phyloP scores from a whole-genome alignment of 352 stramenopile genomes.

The Sclerospora graminicola region DNA sequence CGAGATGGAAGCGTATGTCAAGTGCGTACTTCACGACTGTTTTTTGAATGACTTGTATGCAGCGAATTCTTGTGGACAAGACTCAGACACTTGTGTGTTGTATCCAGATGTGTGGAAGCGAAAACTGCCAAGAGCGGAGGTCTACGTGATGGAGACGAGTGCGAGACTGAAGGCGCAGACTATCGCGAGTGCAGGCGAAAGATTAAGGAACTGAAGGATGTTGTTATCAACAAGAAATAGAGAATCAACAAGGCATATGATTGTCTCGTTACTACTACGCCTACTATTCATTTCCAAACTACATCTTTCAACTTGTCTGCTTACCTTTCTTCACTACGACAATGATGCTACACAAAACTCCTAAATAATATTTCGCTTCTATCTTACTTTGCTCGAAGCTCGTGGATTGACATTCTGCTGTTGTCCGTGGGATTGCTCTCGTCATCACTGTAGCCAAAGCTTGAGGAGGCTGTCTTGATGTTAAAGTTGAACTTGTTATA shows the following conservation, averaged over 20 bases:
- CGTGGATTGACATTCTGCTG: conserved; percentile 12
- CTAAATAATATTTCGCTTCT: neutral
- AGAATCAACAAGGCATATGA: neutral
- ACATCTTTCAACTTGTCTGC: conserved; percentile 2
- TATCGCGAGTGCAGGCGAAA: conserved; percentile 56
- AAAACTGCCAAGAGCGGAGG: conserved; percentile 46
- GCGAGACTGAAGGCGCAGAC: conserved; percentile 44
- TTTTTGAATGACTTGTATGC: neutral
- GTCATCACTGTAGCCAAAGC: conserved; percentile 28
- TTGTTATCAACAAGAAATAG: conserved; percentile 13
- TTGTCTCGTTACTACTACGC: too few relatives aligned
- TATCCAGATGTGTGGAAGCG: conserved; percentile 44
- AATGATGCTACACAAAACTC: conserved; percentile 2
- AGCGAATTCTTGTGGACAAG: neutral
- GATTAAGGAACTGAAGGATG: conserved; percentile 25
- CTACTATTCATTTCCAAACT: too few relatives aligned
- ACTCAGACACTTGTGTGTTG: conserved; percentile 6
- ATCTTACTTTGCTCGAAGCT: conserved; percentile 14
- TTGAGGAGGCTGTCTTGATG: conserved; percentile 23
- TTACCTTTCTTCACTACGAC: neutral
- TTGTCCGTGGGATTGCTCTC: conserved; percentile 7
- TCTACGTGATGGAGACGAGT: conserved; percentile 63
- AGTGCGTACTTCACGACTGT: conserved; percentile 27
- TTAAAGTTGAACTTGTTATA: conserved; percentile 17
- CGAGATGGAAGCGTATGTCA: conserved; percentile 67